These are phyloP conservation scores for Harringtonia lauricola DNA, from an alignment of 2,329 filamentous ascomycete genomes.

Conservation along the genomic window DNA sequence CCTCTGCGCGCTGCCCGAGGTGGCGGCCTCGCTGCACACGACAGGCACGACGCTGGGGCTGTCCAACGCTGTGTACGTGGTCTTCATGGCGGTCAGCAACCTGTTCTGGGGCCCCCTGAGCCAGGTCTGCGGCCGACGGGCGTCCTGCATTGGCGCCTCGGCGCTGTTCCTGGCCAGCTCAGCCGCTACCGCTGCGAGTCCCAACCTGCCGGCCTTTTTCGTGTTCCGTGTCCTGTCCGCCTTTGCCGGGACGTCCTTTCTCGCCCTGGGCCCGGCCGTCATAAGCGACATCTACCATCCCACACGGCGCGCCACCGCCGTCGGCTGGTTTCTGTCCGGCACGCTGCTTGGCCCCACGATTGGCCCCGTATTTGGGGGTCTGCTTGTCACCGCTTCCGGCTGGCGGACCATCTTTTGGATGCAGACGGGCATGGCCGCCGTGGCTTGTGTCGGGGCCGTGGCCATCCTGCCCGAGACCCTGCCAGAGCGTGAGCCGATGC, in stretches of 20 bases:
- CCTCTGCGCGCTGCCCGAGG: conserved; percentile 53
- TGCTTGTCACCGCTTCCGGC: conserved; percentile 56
- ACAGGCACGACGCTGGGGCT: conserved; percentile 54
- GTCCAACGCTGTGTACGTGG: conserved; percentile 57
- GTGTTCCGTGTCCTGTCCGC: conserved; percentile 59
- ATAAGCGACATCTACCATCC: conserved; percentile 48
- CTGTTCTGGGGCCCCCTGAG: conserved; percentile 58
- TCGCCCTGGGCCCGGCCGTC: conserved; percentile 54
- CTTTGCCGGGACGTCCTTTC: conserved; percentile 57
- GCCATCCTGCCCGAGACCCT: conserved; percentile 58
- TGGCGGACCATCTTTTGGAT: conserved; percentile 66
- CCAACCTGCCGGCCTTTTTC: conserved; percentile 55
- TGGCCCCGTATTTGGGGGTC: conserved; percentile 52
- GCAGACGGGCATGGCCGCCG: conserved; percentile 49
- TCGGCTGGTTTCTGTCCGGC: conserved; percentile 56
- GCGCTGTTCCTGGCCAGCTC: conserved; percentile 52
- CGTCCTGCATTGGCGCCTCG: conserved; percentile 43
- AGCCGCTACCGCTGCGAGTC: conserved; percentile 54
- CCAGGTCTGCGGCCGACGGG: conserved; percentile 40
- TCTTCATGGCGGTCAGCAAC: conserved; percentile 58
- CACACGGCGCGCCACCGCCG: conserved; percentile 52
- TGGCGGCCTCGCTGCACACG: conserved; percentile 46
- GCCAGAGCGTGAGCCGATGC: conserved; percentile 35
- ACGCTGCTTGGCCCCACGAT: conserved; percentile 55
- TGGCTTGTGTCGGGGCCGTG: conserved; percentile 42